A percentile compares a stretch with the other conserved stretches of the same genome.
Conservation (phyloP, 208 protist species). For the Lotmaria passim region DNA sequence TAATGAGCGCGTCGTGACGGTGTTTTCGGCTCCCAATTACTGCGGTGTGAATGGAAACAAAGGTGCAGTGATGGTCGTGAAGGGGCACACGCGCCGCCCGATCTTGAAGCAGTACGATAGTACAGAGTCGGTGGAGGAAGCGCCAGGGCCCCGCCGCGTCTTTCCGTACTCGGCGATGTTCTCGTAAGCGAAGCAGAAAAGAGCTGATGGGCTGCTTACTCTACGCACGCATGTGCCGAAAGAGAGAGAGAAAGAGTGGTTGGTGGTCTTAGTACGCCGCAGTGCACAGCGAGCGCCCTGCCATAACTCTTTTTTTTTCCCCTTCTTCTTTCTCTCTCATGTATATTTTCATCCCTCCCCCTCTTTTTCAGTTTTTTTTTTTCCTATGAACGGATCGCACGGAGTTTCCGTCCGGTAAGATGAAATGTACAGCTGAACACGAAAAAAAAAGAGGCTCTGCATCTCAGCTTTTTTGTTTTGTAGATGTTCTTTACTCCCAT, state of each 20-base stretch:
- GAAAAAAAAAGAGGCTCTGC: too few species aligned
- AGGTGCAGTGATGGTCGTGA: constrained; percentile 71
- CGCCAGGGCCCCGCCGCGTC: constrained; percentile 14
- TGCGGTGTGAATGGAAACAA: constrained; percentile 73
- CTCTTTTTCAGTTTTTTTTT: too few species aligned
- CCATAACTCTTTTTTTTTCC: too few species aligned
- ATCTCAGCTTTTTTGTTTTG: neutral
- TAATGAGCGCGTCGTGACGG: constrained; percentile 55
- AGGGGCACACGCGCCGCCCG: constrained; percentile 28
- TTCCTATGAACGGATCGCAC: too few species aligned
- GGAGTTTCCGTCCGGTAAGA: too few species aligned
- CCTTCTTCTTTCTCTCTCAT: neutral
- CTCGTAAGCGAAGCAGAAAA: neutral
- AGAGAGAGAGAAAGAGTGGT: neutral
- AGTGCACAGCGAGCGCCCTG: too few species aligned
- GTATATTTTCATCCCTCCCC: too few species aligned
- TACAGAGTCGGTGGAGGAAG: constrained; percentile 17
- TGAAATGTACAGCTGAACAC: too few species aligned
- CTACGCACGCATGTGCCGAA: too few species aligned
- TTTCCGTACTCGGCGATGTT: constrained; percentile 36
- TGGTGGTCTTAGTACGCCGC: too few species aligned
- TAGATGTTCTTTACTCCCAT: neutral
- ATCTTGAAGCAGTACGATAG: constrained; percentile 64
- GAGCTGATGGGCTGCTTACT: neutral
- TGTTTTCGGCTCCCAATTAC: constrained; percentile 85